Percentiles rank a stretch among this genome's conserved stretches.
Evolutionary conservation across 495 filamentous ascomycete genomes (phyloP).

Genomic region (Penicillium maclennaniae): DNA sequence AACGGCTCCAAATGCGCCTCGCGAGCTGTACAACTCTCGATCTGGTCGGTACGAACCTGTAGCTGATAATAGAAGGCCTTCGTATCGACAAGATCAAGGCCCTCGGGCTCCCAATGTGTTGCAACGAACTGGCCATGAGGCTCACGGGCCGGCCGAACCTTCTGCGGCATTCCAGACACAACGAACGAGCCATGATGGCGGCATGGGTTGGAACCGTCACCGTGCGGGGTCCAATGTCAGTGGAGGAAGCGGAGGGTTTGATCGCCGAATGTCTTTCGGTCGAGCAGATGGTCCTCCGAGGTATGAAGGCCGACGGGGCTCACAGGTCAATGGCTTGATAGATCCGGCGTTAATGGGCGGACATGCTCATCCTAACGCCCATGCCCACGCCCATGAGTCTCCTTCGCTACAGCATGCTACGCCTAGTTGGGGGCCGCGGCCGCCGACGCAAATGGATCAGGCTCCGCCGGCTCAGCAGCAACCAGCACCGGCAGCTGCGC

Average conservation of each 20-base stretch:
- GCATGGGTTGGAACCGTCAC: conserved; percentile 64
- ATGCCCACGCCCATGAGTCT: conserved; percentile 24
- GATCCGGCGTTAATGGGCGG: conserved; percentile 27
- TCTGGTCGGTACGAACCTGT: conserved; percentile 94
- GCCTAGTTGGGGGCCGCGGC: conserved; percentile 44
- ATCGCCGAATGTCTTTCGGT: conserved; percentile 54
- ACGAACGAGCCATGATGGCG: conserved; percentile 59
- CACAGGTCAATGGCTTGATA: conserved; percentile 40
- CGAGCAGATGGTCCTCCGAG: conserved; percentile 44
- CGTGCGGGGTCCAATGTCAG: conserved; percentile 94
- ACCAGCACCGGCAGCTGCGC: conserved; percentile 19
- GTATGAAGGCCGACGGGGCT: conserved; percentile 43
- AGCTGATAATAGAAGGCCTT: conserved; percentile 63
- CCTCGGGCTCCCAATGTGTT: conserved; percentile 74
- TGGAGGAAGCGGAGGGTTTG: conserved; percentile 74
- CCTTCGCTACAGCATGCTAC: conserved; percentile 24
- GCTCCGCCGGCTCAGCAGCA: conserved; percentile 41
- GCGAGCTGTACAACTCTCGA: conserved; percentile 89
- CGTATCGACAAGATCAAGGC: conserved; percentile 61
- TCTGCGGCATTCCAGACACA: conserved; percentile 88
- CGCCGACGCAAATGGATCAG: conserved; percentile 43
- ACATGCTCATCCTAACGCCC: conserved; percentile 14
- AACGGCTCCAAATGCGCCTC: conserved; percentile 53
- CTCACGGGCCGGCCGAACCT: conserved; percentile 75
- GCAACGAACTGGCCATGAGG: conserved; percentile 61